A percentile compares a stretch with the other conserved stretches of the same genome.
Evolutionary conservation across 306 rosid genomes (phyloP).

Genomic region (Hippophae gyantsensis): DNA sequence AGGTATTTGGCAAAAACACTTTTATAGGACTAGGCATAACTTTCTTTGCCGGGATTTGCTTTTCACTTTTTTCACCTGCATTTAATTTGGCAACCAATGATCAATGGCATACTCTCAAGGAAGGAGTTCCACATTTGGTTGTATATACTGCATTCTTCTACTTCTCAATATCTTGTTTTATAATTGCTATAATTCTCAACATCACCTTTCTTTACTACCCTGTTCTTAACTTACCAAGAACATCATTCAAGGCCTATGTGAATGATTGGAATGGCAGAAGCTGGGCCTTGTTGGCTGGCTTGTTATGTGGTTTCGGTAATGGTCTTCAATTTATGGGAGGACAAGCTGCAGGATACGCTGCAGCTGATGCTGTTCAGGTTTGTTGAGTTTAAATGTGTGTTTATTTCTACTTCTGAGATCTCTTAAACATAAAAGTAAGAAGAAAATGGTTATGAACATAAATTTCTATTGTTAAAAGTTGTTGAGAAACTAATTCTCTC

Average conservation of each 20-base stretch:
- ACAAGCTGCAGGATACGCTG: conserved; percentile 97
- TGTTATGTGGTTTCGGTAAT: conserved; percentile 86
- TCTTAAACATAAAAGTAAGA: too few relatives aligned
- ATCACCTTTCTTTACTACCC: conserved; percentile 69
- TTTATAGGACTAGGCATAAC: conserved; percentile 54
- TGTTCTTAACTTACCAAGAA: conserved; percentile 54
- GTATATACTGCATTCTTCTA: conserved; percentile 85
- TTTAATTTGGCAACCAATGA: conserved; percentile 92
- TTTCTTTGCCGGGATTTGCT: conserved; percentile 74
- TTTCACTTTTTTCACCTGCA: conserved; percentile 88
- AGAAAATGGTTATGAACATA: too few relatives aligned
- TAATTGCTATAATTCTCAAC: conserved; percentile 58
- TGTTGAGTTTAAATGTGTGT: conserved; percentile 10
- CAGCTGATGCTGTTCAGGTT: conserved; percentile 97
- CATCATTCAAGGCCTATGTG: conserved; percentile 65
- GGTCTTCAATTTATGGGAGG: conserved; percentile 98
- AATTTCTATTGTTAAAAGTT: too few relatives aligned
- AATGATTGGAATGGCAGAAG: conserved; percentile 80
- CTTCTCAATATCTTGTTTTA: conserved; percentile 69
- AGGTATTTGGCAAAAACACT: conserved; percentile 79
- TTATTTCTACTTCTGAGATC: too few relatives aligned
- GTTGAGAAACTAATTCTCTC: too few relatives aligned
- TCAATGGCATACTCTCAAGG: conserved; percentile 63
- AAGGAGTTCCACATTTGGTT: conserved; percentile 70
- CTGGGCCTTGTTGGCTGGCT: conserved; percentile 87